Base-by-base conservation (phyloP, 2,329 filamentous ascomycete genomes). In the Fusarium devonianum region DNA sequence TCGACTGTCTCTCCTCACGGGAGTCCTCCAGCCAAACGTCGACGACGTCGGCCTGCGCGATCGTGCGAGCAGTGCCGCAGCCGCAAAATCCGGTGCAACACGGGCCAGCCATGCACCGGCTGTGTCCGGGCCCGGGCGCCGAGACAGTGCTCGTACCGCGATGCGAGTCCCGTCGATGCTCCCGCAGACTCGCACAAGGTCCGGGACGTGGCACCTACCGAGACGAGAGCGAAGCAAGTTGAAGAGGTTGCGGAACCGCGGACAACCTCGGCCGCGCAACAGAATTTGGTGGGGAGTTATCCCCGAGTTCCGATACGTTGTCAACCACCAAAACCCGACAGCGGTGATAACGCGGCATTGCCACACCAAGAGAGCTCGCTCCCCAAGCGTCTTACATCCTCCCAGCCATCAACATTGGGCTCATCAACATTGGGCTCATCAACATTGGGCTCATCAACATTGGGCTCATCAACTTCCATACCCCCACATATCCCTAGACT, bases 61-160 rank as follows among this genome's bases (percentile, higher is more conserved):
- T 65, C 63, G 4, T 65, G 63, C 21, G 62, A 65, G 38, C 63
- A 65, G 34, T 65, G 63, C 12, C 62, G 63, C 2, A 58, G 62
- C 33, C 60, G 63, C 22, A 65, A 65, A 37, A 55, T 65, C 29
- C 56, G 58, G 25, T 65, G 62, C 32, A 52, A 53, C 25, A 30
- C 59, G 19, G 56, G 49, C 4, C 60, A 63, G 44, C 63, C 63
- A 11, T 65, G 63, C 25, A 52, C 48, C 16, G 56, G 58, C 5
- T 65, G 63, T 26, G 51, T 62, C 26, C 60, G 62, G 43, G 62
- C 63, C 19, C 52, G 62, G 26, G 49, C 39, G 6, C 43, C 63
- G 14, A 63, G 61, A 53, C 44, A 58, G 33, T 65, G 63, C 22
- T 63, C 62, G 10, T 65, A 65, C 23, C 62, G 62, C 3, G 60